phyloP scores from a whole-genome alignment of 179 eudicot genomes.

The Dionaea muscipula region DNA sequence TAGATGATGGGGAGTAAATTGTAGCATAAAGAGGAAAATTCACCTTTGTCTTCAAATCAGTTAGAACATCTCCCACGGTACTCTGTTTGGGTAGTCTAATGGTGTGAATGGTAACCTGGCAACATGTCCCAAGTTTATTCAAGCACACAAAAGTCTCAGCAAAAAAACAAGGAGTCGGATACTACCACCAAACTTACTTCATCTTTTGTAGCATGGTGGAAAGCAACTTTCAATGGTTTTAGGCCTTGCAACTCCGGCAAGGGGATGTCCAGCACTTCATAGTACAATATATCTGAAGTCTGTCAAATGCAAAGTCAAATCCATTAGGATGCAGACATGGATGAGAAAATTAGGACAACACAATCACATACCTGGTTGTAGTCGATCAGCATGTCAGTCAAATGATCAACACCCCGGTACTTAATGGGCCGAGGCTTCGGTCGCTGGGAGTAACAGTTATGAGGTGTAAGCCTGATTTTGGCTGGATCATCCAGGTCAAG shows the following conservation, averaged over 20 bases:
- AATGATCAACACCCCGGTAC: conserved; percentile 59
- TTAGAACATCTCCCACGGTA: conserved; percentile 72
- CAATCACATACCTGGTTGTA: conserved; percentile 53
- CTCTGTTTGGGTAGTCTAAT: conserved; percentile 77
- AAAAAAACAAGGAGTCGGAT: background rate
- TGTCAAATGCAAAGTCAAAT: conserved; percentile 9
- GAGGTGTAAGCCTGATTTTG: conserved; percentile 74
- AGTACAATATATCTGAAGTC: conserved; percentile 75
- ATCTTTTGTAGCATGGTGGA: conserved; percentile 55
- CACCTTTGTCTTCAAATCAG: conserved; percentile 71
- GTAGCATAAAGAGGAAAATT: background rate
- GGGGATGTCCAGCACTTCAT: conserved; percentile 79
- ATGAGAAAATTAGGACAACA: background rate
- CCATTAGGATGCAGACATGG: background rate
- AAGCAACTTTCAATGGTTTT: conserved; percentile 70
- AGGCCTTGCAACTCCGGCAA: conserved; percentile 80
- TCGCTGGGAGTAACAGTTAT: conserved; percentile 71
- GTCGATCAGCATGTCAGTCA: conserved; percentile 62
- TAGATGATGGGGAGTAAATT: no score
- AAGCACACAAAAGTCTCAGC: background rate
- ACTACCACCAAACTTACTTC: conserved; percentile 34
- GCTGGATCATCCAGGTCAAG: conserved; percentile 71
- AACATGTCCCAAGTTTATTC: conserved; percentile 3
- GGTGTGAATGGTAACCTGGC: conserved; percentile 52
- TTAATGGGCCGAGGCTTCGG: conserved; percentile 76